Conservation (phyloP, 257 asterid genomes). For the Cordia subcordata region DNA sequence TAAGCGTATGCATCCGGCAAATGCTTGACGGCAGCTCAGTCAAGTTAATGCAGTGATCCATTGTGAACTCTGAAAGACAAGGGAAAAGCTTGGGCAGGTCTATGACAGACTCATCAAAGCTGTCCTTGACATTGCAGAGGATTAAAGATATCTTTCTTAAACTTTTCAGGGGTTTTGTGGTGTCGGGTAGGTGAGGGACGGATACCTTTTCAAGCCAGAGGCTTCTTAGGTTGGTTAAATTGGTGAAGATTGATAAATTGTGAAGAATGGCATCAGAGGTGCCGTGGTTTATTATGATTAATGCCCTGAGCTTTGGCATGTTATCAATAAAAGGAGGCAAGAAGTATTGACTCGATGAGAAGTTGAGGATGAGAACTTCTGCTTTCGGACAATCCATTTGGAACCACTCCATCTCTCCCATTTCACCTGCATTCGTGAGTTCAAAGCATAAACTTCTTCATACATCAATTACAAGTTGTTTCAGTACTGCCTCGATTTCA, state of each 20-base stretch:
- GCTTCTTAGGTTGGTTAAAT: conserved; percentile 64
- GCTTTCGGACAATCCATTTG: conserved; percentile 76
- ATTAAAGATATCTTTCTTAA: conserved; percentile 59
- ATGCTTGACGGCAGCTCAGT: conserved; percentile 51
- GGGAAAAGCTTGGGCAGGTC: conserved; percentile 70
- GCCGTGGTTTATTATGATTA: conserved; percentile 66
- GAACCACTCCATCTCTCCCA: conserved; percentile 75
- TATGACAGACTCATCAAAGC: conserved; percentile 33
- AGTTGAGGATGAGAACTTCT: conserved; percentile 80
- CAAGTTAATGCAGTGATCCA: conserved; percentile 89
- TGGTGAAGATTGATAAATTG: conserved; percentile 55
- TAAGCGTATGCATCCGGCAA: conserved; percentile 54
- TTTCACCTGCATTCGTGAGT: conserved; percentile 45
- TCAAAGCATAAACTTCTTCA: neutral
- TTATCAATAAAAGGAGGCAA: conserved; percentile 68
- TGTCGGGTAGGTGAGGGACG: conserved; percentile 53
- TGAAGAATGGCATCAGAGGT: conserved; percentile 42
- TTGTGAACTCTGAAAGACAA: conserved; percentile 62
- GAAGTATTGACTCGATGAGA: conserved; percentile 53
- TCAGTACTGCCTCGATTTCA: neutral
- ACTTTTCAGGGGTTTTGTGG: conserved; percentile 53
- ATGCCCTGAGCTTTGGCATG: conserved; percentile 80
- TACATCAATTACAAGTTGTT: neutral
- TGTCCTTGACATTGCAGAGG: conserved; percentile 58
- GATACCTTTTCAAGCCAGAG: conserved; percentile 78